Percentiles rank a stretch among this genome's conserved stretches.
phyloP scores from a whole-genome alignment of 768 basidiomycete species.

The Tephrocybe sp. region DNA sequence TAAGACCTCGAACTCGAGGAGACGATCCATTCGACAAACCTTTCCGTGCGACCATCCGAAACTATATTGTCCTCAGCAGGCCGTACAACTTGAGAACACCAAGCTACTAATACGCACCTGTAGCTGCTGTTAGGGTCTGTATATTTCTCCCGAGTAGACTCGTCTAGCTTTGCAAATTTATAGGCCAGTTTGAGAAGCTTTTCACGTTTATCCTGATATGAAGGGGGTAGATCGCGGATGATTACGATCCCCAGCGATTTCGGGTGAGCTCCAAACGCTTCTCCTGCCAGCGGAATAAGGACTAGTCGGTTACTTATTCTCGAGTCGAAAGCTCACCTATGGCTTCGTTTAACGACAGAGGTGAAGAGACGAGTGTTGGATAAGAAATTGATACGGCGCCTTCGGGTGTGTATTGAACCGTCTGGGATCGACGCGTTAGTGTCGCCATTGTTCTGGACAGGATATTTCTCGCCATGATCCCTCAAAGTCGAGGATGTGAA shows the following conservation, averaged over 20 bases:
- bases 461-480: slow-evolving; percentile 22
- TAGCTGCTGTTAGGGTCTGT: slow-evolving; percentile 72
- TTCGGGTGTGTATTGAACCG: slow-evolving; percentile 39
- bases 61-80: too few species aligned
- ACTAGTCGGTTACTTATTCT: too few species aligned
- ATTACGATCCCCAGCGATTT: slow-evolving; percentile 80
- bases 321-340: slow-evolving; percentile 52
- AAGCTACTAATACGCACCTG: slow-evolving; percentile 61
- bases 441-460: slow-evolving; percentile 15
- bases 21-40: too few species aligned
- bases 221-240: slow-evolving; percentile 74
- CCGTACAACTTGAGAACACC: too few species aligned
- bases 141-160: slow-evolving; percentile 68
- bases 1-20: not conserved
- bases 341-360: slow-evolving; percentile 50
- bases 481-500: too few species aligned
- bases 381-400: slow-evolving; percentile 68
- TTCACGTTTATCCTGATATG: slow-evolving; percentile 64
- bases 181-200: slow-evolving; percentile 74
- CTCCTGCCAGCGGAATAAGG: slow-evolving; percentile 40
- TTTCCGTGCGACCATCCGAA: slow-evolving; percentile 99
- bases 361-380: slow-evolving; percentile 50
- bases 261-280: slow-evolving; percentile 81
- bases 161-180: slow-evolving; percentile 72
- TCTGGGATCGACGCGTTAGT: slow-evolving; percentile 18